Evolutionary conservation across 257 asterid genomes (phyloP).

Genomic region (Gardenia jasminoides): DNA sequence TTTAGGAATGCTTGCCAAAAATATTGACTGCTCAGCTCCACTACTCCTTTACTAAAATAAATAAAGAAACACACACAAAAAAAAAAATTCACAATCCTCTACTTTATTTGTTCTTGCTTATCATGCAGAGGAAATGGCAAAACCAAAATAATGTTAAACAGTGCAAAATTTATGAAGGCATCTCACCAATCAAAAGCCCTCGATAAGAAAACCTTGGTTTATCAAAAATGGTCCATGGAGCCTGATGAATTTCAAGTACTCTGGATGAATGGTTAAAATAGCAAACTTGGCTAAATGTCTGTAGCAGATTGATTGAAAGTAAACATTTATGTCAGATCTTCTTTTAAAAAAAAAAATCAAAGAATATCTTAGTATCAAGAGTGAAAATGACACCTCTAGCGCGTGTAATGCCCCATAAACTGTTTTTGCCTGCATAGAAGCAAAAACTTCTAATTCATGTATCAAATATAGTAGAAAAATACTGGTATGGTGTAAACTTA

Average conservation of each 20-base stretch:
- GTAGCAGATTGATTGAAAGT: conserved; percentile 27
- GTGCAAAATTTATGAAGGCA: neutral
- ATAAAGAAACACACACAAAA: no score
- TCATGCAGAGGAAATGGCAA: no score
- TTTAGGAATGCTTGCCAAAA: no score
- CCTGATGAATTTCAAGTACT: conserved; percentile 62
- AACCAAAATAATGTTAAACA: no score
- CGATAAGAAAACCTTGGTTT: conserved; percentile 85
- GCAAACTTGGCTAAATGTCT: conserved; percentile 98
- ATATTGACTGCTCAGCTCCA: no score
- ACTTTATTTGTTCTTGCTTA: neutral
- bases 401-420: conserved; percentile 94
- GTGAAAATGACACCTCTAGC: conserved; percentile 57
- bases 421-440: conserved; percentile 73
- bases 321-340: conserved; percentile 11
- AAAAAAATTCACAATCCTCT: neutral
- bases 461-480: no score
- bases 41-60: no score
- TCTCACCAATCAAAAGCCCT: conserved; percentile 88
- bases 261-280: conserved; percentile 47
- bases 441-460: no score
- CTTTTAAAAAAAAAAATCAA: neutral
- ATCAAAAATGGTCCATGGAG: conserved; percentile 80
- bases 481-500: no score
- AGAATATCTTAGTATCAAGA: neutral